Evolutionary conservation across 192 early-diverging fungal genomes (phyloP), one percentile per base, ranked within the genome.

Genomic region (Rhizophlyctis rosea): DNA sequence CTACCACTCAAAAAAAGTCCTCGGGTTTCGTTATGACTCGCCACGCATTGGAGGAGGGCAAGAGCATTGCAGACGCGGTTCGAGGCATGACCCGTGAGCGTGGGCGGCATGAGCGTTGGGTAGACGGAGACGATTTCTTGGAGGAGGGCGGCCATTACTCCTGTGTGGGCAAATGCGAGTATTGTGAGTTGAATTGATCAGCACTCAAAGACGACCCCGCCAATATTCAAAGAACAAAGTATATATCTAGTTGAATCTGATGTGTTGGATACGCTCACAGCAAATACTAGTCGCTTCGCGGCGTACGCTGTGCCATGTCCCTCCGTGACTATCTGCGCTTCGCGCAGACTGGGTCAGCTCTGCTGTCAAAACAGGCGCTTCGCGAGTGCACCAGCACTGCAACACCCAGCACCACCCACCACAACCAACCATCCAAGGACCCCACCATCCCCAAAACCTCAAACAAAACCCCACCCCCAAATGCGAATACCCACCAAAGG

Each of bases 91-190:
- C 86, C 89, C 16, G 91, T 90, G 57, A 98, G 78, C 21, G 89
- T 86, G 28, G 93, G 89, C 28, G 94, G 92, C 27, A 87, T 83
- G 31, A 98, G 79, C 65, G 89, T 69, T 31, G 96, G 94, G 75
- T 98, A 98, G 2, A 94, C 92, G n/a, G 87, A 82, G 16, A 96
- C 88, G 47, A 98, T 97, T 73, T 98, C 96, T 70, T 97, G 96
- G 28, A 96, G 79, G 16, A 98, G 81, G 25, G 91, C 92, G 18
- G 94, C 82, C 89, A 95, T 97, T 27, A 97, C 91, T 32, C 94
- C 87, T 89, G 34, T n/a, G 32, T 16, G 2, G 32, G 28, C 18
- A 56, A 14, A 50, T 30, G 60, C 28, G 13, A 7, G 39, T n/a
- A 65, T 51, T 2, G 36, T 13, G 18, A 13, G 18, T 44, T 44